These are phyloP conservation scores for Croton laevigatus DNA, from an alignment of 441 rosid genomes.

Conservation along the genomic window DNA sequence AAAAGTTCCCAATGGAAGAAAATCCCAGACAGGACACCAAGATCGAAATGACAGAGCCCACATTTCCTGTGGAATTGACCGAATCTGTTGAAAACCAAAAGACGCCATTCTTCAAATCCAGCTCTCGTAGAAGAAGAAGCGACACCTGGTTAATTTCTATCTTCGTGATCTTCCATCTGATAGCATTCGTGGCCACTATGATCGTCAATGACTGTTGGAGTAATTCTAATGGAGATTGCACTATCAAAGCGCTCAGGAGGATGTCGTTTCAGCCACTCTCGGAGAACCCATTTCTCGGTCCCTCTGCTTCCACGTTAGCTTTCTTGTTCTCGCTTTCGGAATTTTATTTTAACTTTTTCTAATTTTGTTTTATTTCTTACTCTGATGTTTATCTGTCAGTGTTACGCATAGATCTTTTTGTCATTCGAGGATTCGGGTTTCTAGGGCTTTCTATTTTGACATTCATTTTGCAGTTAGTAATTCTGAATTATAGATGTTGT, in stretches of 20 bases:
- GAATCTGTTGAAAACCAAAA: slow-evolving; percentile 27
- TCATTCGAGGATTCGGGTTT: not conserved
- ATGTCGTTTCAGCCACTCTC: slow-evolving; percentile 76
- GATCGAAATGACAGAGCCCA: slow-evolving; percentile 20
- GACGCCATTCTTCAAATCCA: slow-evolving; percentile 62
- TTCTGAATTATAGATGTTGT: not conserved
- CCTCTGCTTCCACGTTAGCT: slow-evolving; percentile 76
- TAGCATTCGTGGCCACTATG: slow-evolving; percentile 64
- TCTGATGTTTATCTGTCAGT: too few relatives aligned
- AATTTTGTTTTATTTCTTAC: not conserved
- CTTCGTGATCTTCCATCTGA: slow-evolving; percentile 66
- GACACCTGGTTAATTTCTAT: slow-evolving; percentile 81
- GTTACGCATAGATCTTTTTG: not conserved
- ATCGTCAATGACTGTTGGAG: slow-evolving; percentile 53
- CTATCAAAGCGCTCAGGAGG: slow-evolving; percentile 38
- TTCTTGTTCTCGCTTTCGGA: not conserved
- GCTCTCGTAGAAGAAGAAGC: slow-evolving; percentile 45
- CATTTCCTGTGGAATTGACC: slow-evolving; percentile 18
- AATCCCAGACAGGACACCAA: slow-evolving; percentile 10
- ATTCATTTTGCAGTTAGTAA: not conserved
- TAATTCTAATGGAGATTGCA: slow-evolving; percentile 58
- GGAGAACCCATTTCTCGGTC: slow-evolving; percentile 85
- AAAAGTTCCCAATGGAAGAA: slow-evolving; percentile 3
- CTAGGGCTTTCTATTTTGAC: not conserved
- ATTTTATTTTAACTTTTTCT: too few relatives aligned